Evolutionary conservation across 108 stramenopile species (phyloP).

Genomic region (Chaetoceros tenuissimus): DNA sequence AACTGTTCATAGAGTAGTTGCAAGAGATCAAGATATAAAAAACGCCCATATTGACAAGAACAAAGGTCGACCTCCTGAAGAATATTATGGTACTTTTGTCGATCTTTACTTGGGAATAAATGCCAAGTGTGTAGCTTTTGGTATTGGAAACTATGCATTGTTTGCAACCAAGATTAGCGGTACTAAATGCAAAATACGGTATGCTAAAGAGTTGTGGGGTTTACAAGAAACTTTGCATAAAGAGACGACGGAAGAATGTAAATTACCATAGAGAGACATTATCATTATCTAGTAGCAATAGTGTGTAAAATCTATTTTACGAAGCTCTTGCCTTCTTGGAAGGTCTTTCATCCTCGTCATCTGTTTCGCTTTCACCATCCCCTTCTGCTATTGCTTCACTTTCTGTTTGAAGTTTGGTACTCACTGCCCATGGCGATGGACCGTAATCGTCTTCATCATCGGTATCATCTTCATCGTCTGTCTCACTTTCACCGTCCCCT

Average conservation of each 20-base stretch:
- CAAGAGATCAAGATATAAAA: conserved; percentile 25
- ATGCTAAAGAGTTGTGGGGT: conserved; percentile 41
- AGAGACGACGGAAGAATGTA: not conserved
- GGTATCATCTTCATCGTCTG: conserved; percentile 28
- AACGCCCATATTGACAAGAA: conserved; percentile 49
- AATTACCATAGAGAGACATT: not conserved
- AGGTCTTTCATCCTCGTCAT: conserved; percentile 12
- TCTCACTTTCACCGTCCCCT: conserved; percentile 45
- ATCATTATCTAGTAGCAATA: no score
- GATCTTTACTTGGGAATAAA: conserved; percentile 34
- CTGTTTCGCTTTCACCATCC: conserved; percentile 17
- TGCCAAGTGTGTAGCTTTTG: conserved; percentile 40
- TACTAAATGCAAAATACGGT: conserved; percentile 27
- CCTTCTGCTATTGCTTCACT: conserved; percentile 48
- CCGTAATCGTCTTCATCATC: conserved; percentile 79
- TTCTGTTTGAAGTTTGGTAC: conserved; percentile 51
- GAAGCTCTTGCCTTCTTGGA: not conserved
- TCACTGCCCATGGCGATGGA: conserved; percentile 78
- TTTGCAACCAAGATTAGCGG: conserved; percentile 42
- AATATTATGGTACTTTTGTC: conserved; percentile 44
- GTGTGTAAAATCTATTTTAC: no score
- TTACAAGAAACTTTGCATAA: not conserved
- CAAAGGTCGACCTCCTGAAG: conserved; percentile 30
- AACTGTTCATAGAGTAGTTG: not conserved
- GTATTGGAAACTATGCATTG: conserved; percentile 49